Conservation (phyloP, 1,284 basidiomycete species). For the Sanghuangporus weigelae region DNA sequence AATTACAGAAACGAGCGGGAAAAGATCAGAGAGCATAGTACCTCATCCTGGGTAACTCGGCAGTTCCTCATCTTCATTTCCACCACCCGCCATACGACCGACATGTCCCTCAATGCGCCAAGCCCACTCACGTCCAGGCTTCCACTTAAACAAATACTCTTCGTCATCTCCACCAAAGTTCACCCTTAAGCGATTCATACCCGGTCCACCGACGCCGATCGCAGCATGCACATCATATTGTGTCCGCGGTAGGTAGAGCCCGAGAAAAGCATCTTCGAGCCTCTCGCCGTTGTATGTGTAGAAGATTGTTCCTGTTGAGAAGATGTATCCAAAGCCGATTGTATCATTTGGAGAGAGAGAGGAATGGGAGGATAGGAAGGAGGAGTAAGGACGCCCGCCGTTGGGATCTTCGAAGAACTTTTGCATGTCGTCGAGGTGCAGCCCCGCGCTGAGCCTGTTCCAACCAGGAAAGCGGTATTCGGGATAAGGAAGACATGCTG, state of each 20-base stretch:
- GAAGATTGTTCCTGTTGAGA: conserved; percentile 47
- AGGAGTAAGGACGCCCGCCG: conserved; percentile 50
- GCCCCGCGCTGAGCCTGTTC: conserved; percentile 58
- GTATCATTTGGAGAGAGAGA: conserved; percentile 40
- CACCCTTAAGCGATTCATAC: conserved; percentile 48
- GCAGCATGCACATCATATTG: conserved; percentile 57
- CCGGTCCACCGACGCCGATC: conserved; percentile 46
- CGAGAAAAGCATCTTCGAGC: conserved; percentile 52
- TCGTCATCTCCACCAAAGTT: conserved; percentile 52
- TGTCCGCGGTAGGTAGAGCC: conserved; percentile 48
- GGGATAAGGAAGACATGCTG: conserved; percentile 61
- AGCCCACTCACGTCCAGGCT: conserved; percentile 54
- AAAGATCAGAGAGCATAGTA: background rate
- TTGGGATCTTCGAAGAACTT: conserved; percentile 67
- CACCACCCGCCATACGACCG: conserved; percentile 30
- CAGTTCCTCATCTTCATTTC: conserved; percentile 27
- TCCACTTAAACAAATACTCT: conserved; percentile 45
- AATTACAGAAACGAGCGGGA: background rate
- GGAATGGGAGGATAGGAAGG: conserved; percentile 29
- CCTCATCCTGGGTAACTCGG: conserved; percentile 25
- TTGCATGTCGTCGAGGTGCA: conserved; percentile 66
- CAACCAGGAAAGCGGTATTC: conserved; percentile 64
- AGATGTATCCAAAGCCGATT: conserved; percentile 61
- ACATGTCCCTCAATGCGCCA: conserved; percentile 57
- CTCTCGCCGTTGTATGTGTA: conserved; percentile 62